These are phyloP conservation scores for Hemileia vastatrix DNA, from an alignment of 1,284 basidiomycete genomes.

Conservation along the genomic window DNA sequence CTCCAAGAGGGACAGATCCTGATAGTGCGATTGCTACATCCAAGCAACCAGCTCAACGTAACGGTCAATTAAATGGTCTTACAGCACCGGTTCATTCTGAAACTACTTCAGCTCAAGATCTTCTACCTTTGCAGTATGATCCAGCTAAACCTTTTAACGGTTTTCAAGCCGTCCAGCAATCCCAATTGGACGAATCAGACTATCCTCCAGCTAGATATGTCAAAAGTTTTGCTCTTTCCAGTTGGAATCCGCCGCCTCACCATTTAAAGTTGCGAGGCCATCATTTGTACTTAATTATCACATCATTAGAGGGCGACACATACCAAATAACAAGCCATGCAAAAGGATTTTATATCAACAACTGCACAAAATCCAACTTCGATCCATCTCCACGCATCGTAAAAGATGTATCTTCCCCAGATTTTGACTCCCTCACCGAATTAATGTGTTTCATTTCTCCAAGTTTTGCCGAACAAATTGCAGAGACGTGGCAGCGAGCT, in stretches of 20 bases:
- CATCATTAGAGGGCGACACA: constrained; percentile 52
- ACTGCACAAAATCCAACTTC: constrained; percentile 31
- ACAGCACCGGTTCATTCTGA: neutral
- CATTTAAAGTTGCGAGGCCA: constrained; percentile 50
- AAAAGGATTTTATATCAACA: constrained; percentile 52
- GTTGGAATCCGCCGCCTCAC: constrained; percentile 54
- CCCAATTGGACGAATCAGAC: constrained; percentile 39
- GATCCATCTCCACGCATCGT: constrained; percentile 15
- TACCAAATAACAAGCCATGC: constrained; percentile 50
- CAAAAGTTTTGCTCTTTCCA: constrained; percentile 49
- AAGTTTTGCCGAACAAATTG: constrained; percentile 6
- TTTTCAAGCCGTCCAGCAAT: constrained; percentile 46
- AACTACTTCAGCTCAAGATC: constrained; percentile 10
- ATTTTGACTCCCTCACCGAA: constrained; percentile 3
- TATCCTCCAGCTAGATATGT: constrained; percentile 45
- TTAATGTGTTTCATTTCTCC: constrained; percentile 18
- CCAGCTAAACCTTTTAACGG: constrained; percentile 36
- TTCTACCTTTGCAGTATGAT: constrained; percentile 33
- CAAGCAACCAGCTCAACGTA: constrained; percentile 3
- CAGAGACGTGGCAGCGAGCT: constrained; percentile 17
- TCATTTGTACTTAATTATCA: constrained; percentile 52
- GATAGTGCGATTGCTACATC: neutral
- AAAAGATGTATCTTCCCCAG: neutral
- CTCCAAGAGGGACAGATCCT: neutral
- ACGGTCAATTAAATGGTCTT: constrained; percentile 18